phyloP scores from a whole-genome alignment of 78 protist species.

The Dictyostelium intermedium region DNA sequence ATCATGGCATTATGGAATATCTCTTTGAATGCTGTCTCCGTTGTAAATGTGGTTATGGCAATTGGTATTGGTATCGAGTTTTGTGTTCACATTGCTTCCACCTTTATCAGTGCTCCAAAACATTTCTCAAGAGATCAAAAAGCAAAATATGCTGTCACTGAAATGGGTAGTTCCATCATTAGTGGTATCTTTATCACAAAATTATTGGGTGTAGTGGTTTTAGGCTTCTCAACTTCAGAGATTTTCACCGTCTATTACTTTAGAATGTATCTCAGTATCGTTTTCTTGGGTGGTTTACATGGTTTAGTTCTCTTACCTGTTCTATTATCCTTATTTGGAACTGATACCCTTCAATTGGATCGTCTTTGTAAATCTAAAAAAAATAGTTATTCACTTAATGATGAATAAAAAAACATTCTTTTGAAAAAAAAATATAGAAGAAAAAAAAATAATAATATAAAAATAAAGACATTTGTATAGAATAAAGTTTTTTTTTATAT shows the following conservation, averaged over 20 bases:
- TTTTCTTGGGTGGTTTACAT: conserved; percentile 82
- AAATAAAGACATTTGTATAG: not conserved
- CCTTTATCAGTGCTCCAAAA: conserved; percentile 54
- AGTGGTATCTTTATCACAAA: conserved; percentile 86
- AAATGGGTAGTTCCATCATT: conserved; percentile 81
- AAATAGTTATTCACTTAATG: not conserved
- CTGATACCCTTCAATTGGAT: conserved; percentile 11
- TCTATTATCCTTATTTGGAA: conserved; percentile 68
- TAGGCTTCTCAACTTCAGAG: conserved; percentile 75
- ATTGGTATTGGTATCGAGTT: conserved; percentile 89
- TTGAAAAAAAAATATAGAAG: not conserved
- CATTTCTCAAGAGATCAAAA: conserved; percentile 18
- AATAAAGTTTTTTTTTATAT: no score
- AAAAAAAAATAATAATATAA: not conserved
- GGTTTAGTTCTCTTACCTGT: conserved; percentile 82
- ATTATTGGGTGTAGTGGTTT: conserved; percentile 83
- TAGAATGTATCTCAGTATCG: conserved; percentile 83
- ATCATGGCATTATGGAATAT: conserved; percentile 82
- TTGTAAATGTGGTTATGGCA: conserved; percentile 88
- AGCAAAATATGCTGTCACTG: conserved; percentile 76
- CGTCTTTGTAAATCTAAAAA: not conserved
- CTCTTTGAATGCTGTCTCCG: conserved; percentile 83
- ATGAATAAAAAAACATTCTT: not conserved
- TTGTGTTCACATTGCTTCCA: conserved; percentile 85
- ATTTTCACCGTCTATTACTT: conserved; percentile 81